phyloP scores from a whole-genome alignment of 768 basidiomycete species.

The Panaeolus papilionaceus region DNA sequence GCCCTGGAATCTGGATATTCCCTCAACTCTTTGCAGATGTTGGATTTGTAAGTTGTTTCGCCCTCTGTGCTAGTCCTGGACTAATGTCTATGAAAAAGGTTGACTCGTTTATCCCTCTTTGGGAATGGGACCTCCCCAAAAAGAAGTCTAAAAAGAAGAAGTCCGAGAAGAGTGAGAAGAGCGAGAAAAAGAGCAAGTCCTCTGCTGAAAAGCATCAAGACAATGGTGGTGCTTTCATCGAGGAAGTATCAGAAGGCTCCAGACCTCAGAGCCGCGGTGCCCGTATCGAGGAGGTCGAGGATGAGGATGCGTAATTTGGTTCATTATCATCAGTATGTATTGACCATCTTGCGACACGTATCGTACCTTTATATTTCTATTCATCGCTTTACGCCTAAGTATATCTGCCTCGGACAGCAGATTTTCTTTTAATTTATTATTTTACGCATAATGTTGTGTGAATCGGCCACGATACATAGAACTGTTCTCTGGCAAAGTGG shows the following conservation, averaged over 20 bases:
- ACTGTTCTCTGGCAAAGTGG: background rate
- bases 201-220: slow-evolving; percentile 51
- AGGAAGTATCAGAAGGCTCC: slow-evolving; percentile 51
- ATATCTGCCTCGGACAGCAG: background rate
- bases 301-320: slow-evolving; percentile 28
- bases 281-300: slow-evolving; percentile 53
- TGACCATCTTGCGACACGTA: slow-evolving; percentile 4
- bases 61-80: slow-evolving; percentile 9
- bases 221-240: slow-evolving; percentile 49
- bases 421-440: slow-evolving; percentile 9
- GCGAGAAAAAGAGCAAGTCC: slow-evolving; percentile 46
- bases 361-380: slow-evolving; percentile 7
- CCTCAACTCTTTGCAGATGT: slow-evolving; percentile 98
- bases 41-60: slow-evolving; percentile 80
- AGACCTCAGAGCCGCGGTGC: slow-evolving; percentile 49
- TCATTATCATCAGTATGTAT: slow-evolving; percentile 6
- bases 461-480: too few species aligned
- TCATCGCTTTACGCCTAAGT: background rate
- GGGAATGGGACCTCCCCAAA: slow-evolving; percentile 95
- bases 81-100: slow-evolving; percentile 58
- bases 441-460: background rate
- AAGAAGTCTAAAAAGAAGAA: slow-evolving; percentile 75
- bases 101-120: slow-evolving; percentile 95
- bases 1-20: slow-evolving; percentile 98
- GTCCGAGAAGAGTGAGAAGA: slow-evolving; percentile 60